Evolutionary conservation across 768 basidiomycete genomes (phyloP).

Genomic region (Leccinellum albellum): DNA sequence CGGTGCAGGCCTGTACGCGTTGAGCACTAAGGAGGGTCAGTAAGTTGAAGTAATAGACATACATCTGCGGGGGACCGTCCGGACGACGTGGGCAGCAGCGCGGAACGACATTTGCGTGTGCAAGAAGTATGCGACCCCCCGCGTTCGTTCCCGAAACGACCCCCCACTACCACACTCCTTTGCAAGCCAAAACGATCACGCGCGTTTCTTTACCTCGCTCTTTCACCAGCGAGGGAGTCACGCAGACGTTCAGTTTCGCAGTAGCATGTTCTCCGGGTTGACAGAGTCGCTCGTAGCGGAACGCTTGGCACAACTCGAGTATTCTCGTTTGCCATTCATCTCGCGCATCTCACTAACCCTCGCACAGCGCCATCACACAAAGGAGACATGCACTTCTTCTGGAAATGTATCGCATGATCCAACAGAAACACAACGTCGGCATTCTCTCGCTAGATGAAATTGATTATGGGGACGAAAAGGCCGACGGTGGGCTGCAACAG

Average conservation of each 20-base stretch:
- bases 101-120: conserved; percentile 13
- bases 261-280: conserved; percentile 24
- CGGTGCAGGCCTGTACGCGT: conserved; percentile 42
- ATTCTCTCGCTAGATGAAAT: conserved; percentile 36
- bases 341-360: background rate
- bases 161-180: background rate
- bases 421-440: conserved; percentile 46
- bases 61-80: conserved; percentile 24
- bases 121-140: conserved; percentile 3
- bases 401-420: conserved; percentile 68
- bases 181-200: background rate
- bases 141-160: background rate
- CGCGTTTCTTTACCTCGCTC: conserved; percentile 1
- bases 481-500: conserved; percentile 38
- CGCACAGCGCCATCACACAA: conserved; percentile 52
- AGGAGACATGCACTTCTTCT: conserved; percentile 68
- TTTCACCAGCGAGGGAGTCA: conserved; percentile 2
- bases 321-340: background rate
- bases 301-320: conserved; percentile 35
- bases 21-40: background rate
- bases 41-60: background rate
- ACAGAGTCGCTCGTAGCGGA: conserved; percentile 36
- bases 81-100: conserved; percentile 10
- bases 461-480: conserved; percentile 28
- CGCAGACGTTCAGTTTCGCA: conserved; percentile 1